Evolutionary conservation across 768 basidiomycete species (phyloP), one percentile per base, ranked within the genome.

Genomic region (Leccinum ochraceum): DNA sequence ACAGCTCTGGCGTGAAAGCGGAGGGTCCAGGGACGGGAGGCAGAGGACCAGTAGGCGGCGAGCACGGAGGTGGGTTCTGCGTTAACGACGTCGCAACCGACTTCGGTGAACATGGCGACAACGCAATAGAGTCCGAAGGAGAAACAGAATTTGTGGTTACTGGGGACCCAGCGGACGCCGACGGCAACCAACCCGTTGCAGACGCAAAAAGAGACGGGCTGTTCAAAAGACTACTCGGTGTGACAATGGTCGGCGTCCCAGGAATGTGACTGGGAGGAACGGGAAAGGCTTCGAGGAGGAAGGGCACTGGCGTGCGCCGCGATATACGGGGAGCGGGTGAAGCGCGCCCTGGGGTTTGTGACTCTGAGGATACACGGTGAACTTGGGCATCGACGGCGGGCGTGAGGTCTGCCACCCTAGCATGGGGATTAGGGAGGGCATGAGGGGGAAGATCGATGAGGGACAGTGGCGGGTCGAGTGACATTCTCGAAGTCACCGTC

Each of bases 1-100:
- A 39, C 79, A 74, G 32, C 78, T 81, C 60, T 82, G 84, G 39
- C 71, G 59, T 79, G 77, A 85, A 78, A 20, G 83, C 78, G 2
- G 85, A 85, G 0, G 84, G 84, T 2, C 84, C 86, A 0, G 89
- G 89, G 2, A 89, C 65, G 3, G 89, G 86, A 0, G 89, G 88
- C 3, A 89, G 80, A 0, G 88, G 87, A 0, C 77, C 66, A 0
- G 78, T 73, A 0, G 88, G 88, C 0, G 87, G 88, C 2, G 74
- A 77, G 0, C 83, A 84, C 0, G 82, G 85, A 0, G 87, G 86
- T 0, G 86, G 87, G 57, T 86, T 84, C 16, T 60, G 61, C 30
- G 36, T 66, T 44, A n/a, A 16, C 14, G 59, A 44, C 1, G 58
- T 49, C 54, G 59, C 53, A 26, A 57, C 24, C 7, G 66, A 53